phyloP scores from a whole-genome alignment of 148 eudicot species.

The Camellia lanceoleosa region DNA sequence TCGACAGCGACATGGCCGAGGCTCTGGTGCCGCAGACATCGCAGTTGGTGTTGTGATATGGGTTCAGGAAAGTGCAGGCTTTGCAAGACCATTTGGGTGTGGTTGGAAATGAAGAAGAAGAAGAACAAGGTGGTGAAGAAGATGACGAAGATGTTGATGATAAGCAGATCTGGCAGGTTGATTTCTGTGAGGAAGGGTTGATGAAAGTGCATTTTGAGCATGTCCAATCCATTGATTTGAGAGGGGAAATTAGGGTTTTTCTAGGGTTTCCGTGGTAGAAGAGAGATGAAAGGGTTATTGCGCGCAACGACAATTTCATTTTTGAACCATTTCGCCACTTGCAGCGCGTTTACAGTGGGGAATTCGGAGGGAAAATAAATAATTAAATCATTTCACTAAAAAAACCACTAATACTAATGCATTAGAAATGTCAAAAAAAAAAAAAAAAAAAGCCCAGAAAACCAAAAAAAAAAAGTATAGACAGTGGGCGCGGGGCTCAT shows the following conservation, averaged over 20 bases:
- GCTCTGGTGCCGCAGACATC: slow-evolving; percentile 57
- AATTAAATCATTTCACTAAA: no score
- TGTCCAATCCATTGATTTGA: slow-evolving; percentile 49
- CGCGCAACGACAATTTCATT: background rate
- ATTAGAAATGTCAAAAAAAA: no score
- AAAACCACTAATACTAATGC: no score
- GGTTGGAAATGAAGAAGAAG: slow-evolving; percentile 29
- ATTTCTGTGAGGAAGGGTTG: slow-evolving; percentile 56
- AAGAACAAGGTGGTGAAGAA: slow-evolving; percentile 19
- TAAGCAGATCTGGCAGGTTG: slow-evolving; percentile 60
- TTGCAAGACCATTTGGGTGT: slow-evolving; percentile 70
- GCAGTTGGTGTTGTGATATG: slow-evolving; percentile 36
- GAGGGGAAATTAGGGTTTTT: slow-evolving; percentile 29
- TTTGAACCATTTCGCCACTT: slow-evolving; percentile 5
- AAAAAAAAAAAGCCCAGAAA: no score
- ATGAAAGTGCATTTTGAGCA: slow-evolving; percentile 74
- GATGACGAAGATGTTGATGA: slow-evolving; percentile 27
- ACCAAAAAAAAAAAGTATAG: no score
- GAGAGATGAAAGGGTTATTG: slow-evolving; percentile 3
- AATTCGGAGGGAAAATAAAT: no score
- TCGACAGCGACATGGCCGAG: slow-evolving; percentile 32
- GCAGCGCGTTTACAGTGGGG: no score
- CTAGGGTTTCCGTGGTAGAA: slow-evolving; percentile 9
- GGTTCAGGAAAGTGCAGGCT: slow-evolving; percentile 80
- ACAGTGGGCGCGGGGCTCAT: no score